Conservation (phyloP, 2,329 filamentous ascomycete species). For the Chaetomiaceae sp. region DNA sequence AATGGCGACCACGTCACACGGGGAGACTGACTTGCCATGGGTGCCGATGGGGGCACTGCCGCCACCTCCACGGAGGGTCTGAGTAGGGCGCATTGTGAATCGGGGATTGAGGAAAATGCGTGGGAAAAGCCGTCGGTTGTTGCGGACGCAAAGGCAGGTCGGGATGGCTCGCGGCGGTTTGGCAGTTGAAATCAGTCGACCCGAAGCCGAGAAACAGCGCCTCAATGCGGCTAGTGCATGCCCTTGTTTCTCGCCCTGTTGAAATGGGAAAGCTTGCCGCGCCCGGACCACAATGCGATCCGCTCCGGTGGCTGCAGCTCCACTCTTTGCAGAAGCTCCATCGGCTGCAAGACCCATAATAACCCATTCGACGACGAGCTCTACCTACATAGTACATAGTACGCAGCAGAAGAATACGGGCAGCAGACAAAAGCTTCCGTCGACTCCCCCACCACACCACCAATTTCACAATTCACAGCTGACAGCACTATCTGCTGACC, state of each 20-base stretch:
- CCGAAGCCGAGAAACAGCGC: conserved; percentile 25
- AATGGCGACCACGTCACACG: background rate
- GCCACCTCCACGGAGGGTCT: conserved; percentile 38
- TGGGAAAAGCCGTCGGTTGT: conserved; percentile 26
- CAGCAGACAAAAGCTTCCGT: background rate
- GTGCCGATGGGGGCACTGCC: conserved; percentile 40
- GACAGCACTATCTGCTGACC: background rate
- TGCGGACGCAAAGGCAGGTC: conserved; percentile 18
- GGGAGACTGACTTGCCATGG: conserved; percentile 41
- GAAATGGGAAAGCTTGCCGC: conserved; percentile 10
- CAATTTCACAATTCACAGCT: background rate
- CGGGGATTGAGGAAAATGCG: conserved; percentile 27
- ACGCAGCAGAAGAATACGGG: background rate
- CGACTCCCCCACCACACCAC: background rate
- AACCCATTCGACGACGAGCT: conserved; percentile 4
- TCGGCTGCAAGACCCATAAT: no score
- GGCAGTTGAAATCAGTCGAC: conserved; percentile 31
- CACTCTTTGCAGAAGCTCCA: conserved; percentile 25
- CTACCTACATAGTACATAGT: conserved; percentile 4
- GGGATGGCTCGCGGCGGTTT: conserved; percentile 26
- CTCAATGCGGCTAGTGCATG: conserved; percentile 23
- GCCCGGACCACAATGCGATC: conserved; percentile 9
- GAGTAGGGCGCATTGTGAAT: conserved; percentile 45
- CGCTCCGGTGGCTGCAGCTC: conserved; percentile 1
- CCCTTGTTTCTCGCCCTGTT: background rate